Conservation (phyloP, 2,329 filamentous ascomycete species). For the Thelonectria discophora region DNA sequence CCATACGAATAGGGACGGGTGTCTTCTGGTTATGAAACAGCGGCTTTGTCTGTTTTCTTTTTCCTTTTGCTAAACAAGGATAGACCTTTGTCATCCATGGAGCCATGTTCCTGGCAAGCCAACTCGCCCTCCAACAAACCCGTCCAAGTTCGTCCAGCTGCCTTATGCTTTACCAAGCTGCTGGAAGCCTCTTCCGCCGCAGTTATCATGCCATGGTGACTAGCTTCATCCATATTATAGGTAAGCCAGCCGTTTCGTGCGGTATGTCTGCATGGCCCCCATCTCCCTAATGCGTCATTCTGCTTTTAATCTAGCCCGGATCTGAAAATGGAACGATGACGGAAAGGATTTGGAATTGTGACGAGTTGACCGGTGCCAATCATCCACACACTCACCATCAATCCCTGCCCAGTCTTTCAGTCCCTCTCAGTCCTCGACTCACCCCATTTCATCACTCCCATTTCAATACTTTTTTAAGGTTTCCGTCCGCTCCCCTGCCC, state of each 20-base stretch:
- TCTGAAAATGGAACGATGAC: slow-evolving; percentile 3
- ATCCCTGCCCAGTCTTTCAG: background rate
- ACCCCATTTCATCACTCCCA: background rate
- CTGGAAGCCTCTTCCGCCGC: background rate
- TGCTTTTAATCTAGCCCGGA: background rate
- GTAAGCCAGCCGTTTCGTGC: background rate
- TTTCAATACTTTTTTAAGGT: slow-evolving; percentile 20
- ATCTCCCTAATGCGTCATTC: background rate
- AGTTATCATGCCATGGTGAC: background rate
- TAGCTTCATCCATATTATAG: too few species aligned
- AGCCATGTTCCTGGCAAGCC: background rate
- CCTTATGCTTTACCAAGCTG: background rate
- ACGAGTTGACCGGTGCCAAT: background rate
- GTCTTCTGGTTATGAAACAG: background rate
- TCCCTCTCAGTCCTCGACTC: background rate
- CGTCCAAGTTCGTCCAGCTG: background rate
- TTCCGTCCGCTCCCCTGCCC: slow-evolving; percentile 13
- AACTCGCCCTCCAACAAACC: background rate
- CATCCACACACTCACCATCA: background rate
- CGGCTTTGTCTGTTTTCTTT: background rate
- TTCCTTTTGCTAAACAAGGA: background rate
- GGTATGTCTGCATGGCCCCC: background rate
- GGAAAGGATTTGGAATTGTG: slow-evolving; percentile 11
- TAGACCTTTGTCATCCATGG: background rate
- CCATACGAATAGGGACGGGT: too few species aligned